Conservation (phyloP, 1,139 yeast genomes). For the Arxiozyma telluris region DNA sequence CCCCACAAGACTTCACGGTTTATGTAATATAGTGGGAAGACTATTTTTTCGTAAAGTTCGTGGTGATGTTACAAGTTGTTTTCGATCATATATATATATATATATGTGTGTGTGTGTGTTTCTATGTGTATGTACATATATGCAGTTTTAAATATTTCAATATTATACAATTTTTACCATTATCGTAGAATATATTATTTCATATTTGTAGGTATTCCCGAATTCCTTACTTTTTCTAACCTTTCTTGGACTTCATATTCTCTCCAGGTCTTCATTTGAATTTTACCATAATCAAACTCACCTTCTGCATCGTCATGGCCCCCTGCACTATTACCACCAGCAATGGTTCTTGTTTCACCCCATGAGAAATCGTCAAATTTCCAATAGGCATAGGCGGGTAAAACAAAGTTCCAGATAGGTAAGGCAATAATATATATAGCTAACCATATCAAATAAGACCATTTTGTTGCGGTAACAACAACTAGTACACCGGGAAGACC, state of each 20-base stretch:
- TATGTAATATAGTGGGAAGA: slow-evolving; percentile 9
- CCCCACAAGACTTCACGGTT: slow-evolving; percentile 31
- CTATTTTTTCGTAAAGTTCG: neutral
- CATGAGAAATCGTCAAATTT: slow-evolving; percentile 96
- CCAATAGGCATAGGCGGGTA: slow-evolving; percentile 90
- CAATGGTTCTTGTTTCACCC: slow-evolving; percentile 93
- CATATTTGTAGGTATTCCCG: slow-evolving; percentile 3
- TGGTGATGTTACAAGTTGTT: neutral
- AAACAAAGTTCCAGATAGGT: slow-evolving; percentile 90
- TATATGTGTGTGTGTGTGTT: neutral
- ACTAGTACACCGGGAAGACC: slow-evolving; percentile 87
- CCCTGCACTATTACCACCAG: slow-evolving; percentile 47
- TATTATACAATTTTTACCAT: neutral
- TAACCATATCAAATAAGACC: slow-evolving; percentile 76
- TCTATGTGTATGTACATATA: too few species aligned
- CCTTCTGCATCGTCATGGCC: slow-evolving; percentile 65
- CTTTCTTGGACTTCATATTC: slow-evolving; percentile 68
- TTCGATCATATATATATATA: neutral
- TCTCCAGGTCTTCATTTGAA: slow-evolving; percentile 88
- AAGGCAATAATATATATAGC: slow-evolving; percentile 68
- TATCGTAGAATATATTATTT: slow-evolving; percentile 1
- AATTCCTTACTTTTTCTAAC: slow-evolving; percentile 4
- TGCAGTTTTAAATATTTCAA: neutral
- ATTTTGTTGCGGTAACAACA: slow-evolving; percentile 77
- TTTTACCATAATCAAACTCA: slow-evolving; percentile 78